A percentile compares a stretch with the other conserved stretches of the same genome.
phyloP scores from a whole-genome alignment of 2,329 filamentous ascomycete species.

The Colletotrichum sp. region DNA sequence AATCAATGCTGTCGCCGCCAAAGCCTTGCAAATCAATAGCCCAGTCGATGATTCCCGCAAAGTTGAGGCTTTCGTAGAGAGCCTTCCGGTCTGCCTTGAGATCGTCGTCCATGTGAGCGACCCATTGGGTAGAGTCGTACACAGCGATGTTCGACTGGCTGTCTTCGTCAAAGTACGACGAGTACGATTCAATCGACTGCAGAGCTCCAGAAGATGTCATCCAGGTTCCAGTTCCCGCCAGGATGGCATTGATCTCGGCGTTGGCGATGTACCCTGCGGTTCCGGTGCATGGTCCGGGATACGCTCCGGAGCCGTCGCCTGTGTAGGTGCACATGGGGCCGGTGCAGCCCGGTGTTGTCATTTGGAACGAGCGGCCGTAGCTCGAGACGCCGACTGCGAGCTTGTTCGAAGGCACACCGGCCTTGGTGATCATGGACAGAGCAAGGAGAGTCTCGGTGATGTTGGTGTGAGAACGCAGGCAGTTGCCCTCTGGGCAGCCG shows the following conservation, averaged over 20 bases:
- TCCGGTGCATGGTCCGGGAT: slow-evolving; percentile 29
- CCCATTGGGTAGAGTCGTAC: slow-evolving; percentile 35
- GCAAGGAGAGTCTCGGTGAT: slow-evolving; percentile 38
- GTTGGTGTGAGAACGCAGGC: slow-evolving; percentile 44
- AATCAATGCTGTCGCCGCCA: not conserved
- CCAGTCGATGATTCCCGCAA: slow-evolving; percentile 36
- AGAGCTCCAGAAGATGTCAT: not conserved
- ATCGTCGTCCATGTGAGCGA: slow-evolving; percentile 34
- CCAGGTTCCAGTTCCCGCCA: not conserved
- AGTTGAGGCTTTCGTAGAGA: slow-evolving; percentile 28
- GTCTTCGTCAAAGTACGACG: no score
- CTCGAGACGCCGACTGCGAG: slow-evolving; percentile 34
- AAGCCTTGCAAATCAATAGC: slow-evolving; percentile 31
- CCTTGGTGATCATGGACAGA: slow-evolving; percentile 41
- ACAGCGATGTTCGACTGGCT: slow-evolving; percentile 17
- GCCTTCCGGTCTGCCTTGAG: slow-evolving; percentile 27
- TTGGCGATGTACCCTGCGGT: slow-evolving; percentile 36
- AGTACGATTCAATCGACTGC: not conserved
- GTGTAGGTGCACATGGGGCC: slow-evolving; percentile 29
- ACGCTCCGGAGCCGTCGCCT: slow-evolving; percentile 23
- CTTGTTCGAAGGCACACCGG: slow-evolving; percentile 32
- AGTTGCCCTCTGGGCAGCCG: slow-evolving; percentile 32
- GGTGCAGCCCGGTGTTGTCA: slow-evolving; percentile 32
- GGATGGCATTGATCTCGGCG: slow-evolving; percentile 31
- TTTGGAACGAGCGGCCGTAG: slow-evolving; percentile 38